Conservation (phyloP, 331 rosid species). For the Quercus lobata region DNA sequence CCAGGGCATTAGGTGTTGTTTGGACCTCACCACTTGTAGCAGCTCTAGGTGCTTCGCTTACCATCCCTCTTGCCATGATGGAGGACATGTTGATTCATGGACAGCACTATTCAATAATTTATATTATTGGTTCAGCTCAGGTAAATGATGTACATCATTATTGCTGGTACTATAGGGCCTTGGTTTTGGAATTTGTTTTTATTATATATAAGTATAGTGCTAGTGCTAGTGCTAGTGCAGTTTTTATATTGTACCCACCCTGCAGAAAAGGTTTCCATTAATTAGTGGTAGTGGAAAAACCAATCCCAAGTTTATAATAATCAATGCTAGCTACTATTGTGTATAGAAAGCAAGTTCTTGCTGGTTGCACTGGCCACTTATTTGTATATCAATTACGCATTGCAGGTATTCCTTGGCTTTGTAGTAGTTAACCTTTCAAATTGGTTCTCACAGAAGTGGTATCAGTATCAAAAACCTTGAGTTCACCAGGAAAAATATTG, state of each 20-base stretch:
- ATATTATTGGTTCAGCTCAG: constrained; percentile 91
- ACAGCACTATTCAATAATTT: constrained; percentile 79
- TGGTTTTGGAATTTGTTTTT: neutral
- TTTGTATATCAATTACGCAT: neutral
- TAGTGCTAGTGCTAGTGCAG: too few species aligned
- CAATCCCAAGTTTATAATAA: neutral
- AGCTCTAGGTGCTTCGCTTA: constrained; percentile 96
- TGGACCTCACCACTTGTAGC: constrained; percentile 99
- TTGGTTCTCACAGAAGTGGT: constrained; percentile 54
- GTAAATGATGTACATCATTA: constrained; percentile 27
- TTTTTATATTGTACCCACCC: too few species aligned
- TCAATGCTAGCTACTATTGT: neutral
- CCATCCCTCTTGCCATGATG: constrained; percentile 97
- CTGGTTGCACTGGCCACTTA: neutral
- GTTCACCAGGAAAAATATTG: constrained; percentile 10
- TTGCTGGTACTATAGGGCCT: neutral
- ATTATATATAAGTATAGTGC: neutral
- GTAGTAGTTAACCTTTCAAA: constrained; percentile 84
- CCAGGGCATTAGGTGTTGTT: constrained; percentile 89
- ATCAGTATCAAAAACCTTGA: neutral
- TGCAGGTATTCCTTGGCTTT: constrained; percentile 94
- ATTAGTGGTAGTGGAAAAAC: neutral
- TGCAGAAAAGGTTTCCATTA: neutral
- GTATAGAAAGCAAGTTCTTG: constrained; percentile 1
- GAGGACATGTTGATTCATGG: constrained; percentile 96